Percentiles rank a stretch among this genome's conserved stretches.
Conservation (phyloP, 2,329 filamentous ascomycete genomes). For the Didymella glomerata region DNA sequence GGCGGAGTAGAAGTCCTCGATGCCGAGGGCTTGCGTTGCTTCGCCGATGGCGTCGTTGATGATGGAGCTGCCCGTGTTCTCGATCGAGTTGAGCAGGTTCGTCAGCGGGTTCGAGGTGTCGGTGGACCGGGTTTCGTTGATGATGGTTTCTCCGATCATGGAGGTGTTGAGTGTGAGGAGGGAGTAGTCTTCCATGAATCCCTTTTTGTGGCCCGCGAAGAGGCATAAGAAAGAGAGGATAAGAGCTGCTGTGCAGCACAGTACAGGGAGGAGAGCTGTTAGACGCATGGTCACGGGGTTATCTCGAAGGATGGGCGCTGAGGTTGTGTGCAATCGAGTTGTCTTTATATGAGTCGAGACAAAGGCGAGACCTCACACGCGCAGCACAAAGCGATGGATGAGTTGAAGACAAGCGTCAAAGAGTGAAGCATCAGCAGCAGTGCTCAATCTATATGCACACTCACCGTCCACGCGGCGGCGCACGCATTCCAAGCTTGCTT, state of each 20-base stretch:
- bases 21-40: constrained; percentile 59
- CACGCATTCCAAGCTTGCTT: constrained; percentile 22
- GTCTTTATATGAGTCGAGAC: constrained; percentile 4
- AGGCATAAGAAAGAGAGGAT: constrained; percentile 67
- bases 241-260: constrained; percentile 63
- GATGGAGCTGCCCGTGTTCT: constrained; percentile 40
- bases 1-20: constrained; percentile 68
- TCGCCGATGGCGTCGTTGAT: constrained; percentile 55
- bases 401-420: constrained; percentile 13
- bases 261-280: constrained; percentile 59
- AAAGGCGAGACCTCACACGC: constrained; percentile 1
- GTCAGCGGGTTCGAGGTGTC: constrained; percentile 37
- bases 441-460: constrained; percentile 17
- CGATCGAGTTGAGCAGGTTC: constrained; percentile 48
- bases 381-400: constrained; percentile 9
- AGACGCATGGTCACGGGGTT: constrained; percentile 53
- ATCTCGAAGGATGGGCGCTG: background rate
- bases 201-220: constrained; percentile 66
- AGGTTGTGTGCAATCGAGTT: constrained; percentile 6
- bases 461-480: constrained; percentile 10
- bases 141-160: constrained; percentile 57
- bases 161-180: constrained; percentile 68
- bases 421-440: constrained; percentile 1
- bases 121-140: constrained; percentile 39
- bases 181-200: constrained; percentile 65